Evolutionary conservation across 1,284 basidiomycete species (phyloP).

Genomic region (Baeospora myosura): DNA sequence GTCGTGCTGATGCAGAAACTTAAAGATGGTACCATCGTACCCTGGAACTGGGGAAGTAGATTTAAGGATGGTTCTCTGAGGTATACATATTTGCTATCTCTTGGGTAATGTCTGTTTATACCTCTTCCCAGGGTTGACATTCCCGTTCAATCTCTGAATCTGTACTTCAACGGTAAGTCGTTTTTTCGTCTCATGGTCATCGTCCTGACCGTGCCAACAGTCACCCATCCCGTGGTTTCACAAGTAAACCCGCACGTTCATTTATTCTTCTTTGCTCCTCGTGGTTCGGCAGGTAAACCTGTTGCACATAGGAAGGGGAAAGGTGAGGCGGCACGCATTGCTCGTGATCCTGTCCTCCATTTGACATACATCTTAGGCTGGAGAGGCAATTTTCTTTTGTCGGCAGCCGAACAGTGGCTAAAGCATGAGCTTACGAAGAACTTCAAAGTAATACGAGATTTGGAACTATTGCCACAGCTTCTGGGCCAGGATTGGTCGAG

Average conservation of each 20-base stretch:
- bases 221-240: constrained; percentile 92
- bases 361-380: constrained; percentile 48
- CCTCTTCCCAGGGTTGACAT: constrained; percentile 87
- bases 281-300: constrained; percentile 89
- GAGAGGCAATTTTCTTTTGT: constrained; percentile 93
- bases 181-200: constrained; percentile 1
- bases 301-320: constrained; percentile 90
- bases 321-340: constrained; percentile 37
- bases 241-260: constrained; percentile 98
- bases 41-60: constrained; percentile 91
- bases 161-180: constrained; percentile 78
- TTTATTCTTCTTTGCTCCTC: constrained; percentile 94
- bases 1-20: constrained; percentile 93
- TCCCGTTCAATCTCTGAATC: constrained; percentile 84
- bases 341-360: constrained; percentile 2
- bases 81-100: constrained; percentile 25
- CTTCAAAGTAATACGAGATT: constrained; percentile 90
- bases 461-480: constrained; percentile 84
- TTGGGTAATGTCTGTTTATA: not conserved
- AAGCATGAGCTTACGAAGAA: constrained; percentile 94
- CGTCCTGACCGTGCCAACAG: constrained; percentile 33
- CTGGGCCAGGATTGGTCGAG: constrained; percentile 93
- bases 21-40: constrained; percentile 73
- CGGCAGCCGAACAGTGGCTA: constrained; percentile 87
- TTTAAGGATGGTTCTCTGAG: constrained; percentile 89